Percentiles rank a stretch among this genome's conserved stretches.
These are phyloP conservation scores for Colletotrichum liaoningense DNA, from an alignment of 2,329 filamentous ascomycete species.

Conservation along the genomic window DNA sequence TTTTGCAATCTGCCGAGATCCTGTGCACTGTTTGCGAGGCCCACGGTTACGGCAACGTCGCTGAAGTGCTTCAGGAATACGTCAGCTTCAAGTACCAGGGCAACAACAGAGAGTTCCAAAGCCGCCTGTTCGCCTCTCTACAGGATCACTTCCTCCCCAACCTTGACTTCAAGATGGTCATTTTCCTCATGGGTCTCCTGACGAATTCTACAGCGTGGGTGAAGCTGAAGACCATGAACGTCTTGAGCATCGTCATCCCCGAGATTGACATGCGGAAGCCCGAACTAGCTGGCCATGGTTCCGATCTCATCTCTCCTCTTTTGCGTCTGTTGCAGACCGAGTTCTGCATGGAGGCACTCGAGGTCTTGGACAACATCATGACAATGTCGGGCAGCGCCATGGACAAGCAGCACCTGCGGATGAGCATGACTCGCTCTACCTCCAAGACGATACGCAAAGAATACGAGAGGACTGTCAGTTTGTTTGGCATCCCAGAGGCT, in stretches of 20 bases:
- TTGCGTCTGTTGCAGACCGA: conserved; percentile 91
- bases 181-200: conserved; percentile 90
- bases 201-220: conserved; percentile 92
- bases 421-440: conserved; percentile 96
- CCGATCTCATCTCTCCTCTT: conserved; percentile 93
- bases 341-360: conserved; percentile 90
- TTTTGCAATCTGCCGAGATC: conserved; percentile 73
- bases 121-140: conserved; percentile 78
- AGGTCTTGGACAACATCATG: conserved; percentile 95
- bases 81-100: conserved; percentile 71
- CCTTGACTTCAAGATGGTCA: conserved; percentile 85
- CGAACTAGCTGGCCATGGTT: conserved; percentile 90
- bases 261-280: conserved; percentile 93
- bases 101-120: conserved; percentile 79
- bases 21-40: conserved; percentile 79
- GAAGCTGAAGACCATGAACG: conserved; percentile 91
- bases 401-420: conserved; percentile 93
- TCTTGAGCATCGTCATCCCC: conserved; percentile 86
- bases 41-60: conserved; percentile 76
- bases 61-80: conserved; percentile 77
- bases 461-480: conserved; percentile 91
- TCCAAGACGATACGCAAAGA: conserved; percentile 90
- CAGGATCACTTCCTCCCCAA: conserved; percentile 83
- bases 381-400: conserved; percentile 91
- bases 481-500: conserved; percentile 96